Evolutionary conservation across 345 rosid species (phyloP), one percentile per base, ranked within the genome.

Genomic region (Eucalyptus marginata): DNA sequence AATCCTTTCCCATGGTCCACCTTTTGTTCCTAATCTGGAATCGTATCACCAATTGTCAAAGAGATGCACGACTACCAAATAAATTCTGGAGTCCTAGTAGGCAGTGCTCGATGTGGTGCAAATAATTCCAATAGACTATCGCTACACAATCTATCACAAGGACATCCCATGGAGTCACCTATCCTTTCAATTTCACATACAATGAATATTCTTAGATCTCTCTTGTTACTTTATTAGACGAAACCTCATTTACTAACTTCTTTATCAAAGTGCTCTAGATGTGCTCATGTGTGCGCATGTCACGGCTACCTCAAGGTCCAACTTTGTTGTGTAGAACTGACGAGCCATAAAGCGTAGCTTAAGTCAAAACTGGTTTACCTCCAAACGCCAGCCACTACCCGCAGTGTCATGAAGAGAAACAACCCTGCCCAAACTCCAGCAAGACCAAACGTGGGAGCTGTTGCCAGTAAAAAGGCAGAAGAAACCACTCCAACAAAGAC

Each of bases 361-460:
- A 59, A 90, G 80, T 20, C 64, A 62, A 90, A 62, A 33, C 54
- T 10, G n/a, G 58, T 86, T 92, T 95, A 98, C 99, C 99, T 96
- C 97, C 98, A 96, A 49, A 94, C 66, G 89, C 99, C 99, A 4
- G 99, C 97, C 40, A 91, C 91, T 25, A 96, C 95, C 27, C 99
- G 95, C 93, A 98, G 94, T 87, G 95, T 90, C 98, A 98, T 98
- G 95, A 98, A 96, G 91, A 98, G 94, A 90, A 97, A 96, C 88
- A 96, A 93, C 86, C 99, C 98, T 7, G 94, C 87, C 99, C 99
- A 98, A 86, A 95, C 94, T 87, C 98, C 99, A 14, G 93, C 93
- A 89, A 98, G 98, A 68, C 98, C 96, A 91, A 87, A 95, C 10
- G 89, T 88, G 86, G 99, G 97, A 92, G 96, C 95, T 84, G 96